Evolutionary conservation across 257 asterid species (phyloP), one percentile per base, ranked within the genome.

Genomic region (Solanum peruvianum): DNA sequence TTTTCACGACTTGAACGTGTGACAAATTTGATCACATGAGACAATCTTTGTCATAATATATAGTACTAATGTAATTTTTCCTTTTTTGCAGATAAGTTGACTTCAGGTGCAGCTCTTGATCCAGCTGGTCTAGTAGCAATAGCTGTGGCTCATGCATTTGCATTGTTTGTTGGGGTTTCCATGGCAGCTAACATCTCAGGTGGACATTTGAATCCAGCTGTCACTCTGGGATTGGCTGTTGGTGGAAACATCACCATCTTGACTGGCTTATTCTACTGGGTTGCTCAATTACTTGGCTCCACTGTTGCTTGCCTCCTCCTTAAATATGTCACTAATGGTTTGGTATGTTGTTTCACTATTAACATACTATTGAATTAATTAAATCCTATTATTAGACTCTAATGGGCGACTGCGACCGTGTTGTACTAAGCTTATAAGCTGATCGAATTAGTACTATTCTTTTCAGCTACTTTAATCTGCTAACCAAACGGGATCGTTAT

Each of bases 201-300:
- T 12, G 98, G 98, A 44, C 98, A 95, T 83, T 69, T 95, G 86
- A 95, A 95, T 66, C 98, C 98, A 8, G 98, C 98, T 9, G 97
- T 95, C 82, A 95, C 98, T 15, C 89, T 95, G 23, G 98, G 98
- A 20, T 86, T 95, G 91, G 96, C 97, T 52, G 42, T 95, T 35
- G 98, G 98, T 27, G 97, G 98, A 83, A 91, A 94, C 91, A 94
- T 94, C 83, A 95, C 98, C 84, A 85, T 95, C 85, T 67, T 95
- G 71, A 92, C 94, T 15, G 97, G 96, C 35, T 80, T 95, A 21
- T 92, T 95, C 88, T 95, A 95, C 73, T 94, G 97, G 96, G 88
- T 95, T 86, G 97, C 95, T 29, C 98, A 95, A 60, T 91, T 86
- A 6, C 93, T 95, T 85, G 98, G 96, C 83, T 91, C 97, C 31